phyloP scores from a whole-genome alignment of 2,329 filamentous ascomycete species.

The Rutstroemia sydowiana region DNA sequence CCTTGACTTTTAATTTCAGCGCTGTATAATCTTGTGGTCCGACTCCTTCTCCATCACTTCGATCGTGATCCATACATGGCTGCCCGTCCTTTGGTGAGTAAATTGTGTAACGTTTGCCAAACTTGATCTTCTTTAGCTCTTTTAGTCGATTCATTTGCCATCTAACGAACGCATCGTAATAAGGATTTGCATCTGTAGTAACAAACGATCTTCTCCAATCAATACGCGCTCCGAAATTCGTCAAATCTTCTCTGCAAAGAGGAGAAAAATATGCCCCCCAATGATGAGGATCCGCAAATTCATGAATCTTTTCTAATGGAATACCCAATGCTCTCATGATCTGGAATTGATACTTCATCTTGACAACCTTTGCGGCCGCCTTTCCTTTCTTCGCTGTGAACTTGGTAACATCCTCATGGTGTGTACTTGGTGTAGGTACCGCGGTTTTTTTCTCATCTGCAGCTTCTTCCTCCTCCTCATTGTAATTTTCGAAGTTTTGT shows the following conservation, averaged over 20 bases:
- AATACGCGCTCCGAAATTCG: conserved; percentile 75
- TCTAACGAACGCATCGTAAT: conserved; percentile 88
- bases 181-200: conserved; percentile 93
- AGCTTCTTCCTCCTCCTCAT: conserved; percentile 50
- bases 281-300: conserved; percentile 82
- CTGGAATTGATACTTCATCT: conserved; percentile 93
- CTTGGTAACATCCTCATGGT: conserved; percentile 80
- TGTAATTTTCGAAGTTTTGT: conserved; percentile 72
- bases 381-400: conserved; percentile 92
- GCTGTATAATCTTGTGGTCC: conserved; percentile 88
- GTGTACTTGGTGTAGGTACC: conserved; percentile 53
- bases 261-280: conserved; percentile 91
- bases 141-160: conserved; percentile 97
- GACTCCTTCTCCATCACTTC: conserved; percentile 72
- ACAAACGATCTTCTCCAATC: conserved; percentile 92
- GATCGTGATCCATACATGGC: conserved; percentile 82
- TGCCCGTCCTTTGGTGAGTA: conserved; percentile 87
- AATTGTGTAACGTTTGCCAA: conserved; percentile 87
- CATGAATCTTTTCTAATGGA: conserved; percentile 79
- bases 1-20: conserved; percentile 81
- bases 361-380: conserved; percentile 79
- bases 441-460: conserved; percentile 40
- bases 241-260: conserved; percentile 71
- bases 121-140: conserved; percentile 86
- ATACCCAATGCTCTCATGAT: conserved; percentile 92